Evolutionary conservation across 768 basidiomycete genomes (phyloP), one percentile per base, ranked within the genome.

Genomic region (Russula lepida): DNA sequence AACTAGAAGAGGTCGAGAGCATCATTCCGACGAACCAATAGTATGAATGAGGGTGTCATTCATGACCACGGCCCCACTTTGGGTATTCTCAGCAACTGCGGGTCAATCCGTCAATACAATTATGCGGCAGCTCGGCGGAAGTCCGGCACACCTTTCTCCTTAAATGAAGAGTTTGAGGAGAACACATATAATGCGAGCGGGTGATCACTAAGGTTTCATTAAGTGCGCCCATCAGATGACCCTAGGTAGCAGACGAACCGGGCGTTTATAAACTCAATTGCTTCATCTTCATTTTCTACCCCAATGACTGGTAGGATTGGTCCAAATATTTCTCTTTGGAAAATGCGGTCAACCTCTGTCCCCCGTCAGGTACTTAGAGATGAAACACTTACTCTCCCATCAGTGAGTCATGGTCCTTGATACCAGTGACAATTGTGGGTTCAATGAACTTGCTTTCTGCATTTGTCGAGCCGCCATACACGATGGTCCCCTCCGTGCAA

Each of bases 111-210:
- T 41, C 41, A 41, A 41, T 41, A 32, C 17, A 28, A n/a, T 21
- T 23, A 6, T 25, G 0, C 3, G 19, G 9, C 30, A 11, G n/a
- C 28, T 7, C 21, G 47, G 59, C 72, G 58, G 72, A 23, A 4
- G 32, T 7, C 27, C 27, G n/a, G 39, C 54, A 27, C 56, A 84
- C 88, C 82, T 72, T 85, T 85, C 25, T 76, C 70, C 72, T 88
- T 88, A 68, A 85, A 77, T 21, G 72, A 71, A 1, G 75, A 59
- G 64, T 85, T 80, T 61, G 80, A 74, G 1, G 87, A 79, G 73
- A 94, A 94, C 37, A 89, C 82, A 67, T 93, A 92, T 9, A 93
- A 71, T 2, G 84, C 80, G 19, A 94, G 78, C 5, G 92, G 89
- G 59, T 87, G 80, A 41, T 86, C 86, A 37, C 87, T 88, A 59